Evolutionary conservation across 805 yeast species (phyloP), one percentile per base, ranked within the genome.

Genomic region (Saturnispora ahearnii): DNA sequence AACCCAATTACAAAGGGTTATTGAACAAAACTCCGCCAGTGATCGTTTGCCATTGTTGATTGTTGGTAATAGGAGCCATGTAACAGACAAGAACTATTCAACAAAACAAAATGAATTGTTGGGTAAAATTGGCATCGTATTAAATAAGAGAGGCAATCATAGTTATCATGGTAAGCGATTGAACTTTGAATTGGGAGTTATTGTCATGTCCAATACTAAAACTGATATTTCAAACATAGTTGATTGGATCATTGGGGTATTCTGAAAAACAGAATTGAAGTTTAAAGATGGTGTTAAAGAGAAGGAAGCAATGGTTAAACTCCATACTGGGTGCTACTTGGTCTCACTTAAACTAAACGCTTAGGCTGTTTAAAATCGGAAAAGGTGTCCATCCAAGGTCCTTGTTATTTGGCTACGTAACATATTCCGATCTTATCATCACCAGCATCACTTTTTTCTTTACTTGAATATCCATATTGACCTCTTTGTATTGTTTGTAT

Each of bases 41-140:
- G 44, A 52, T n/a, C 44, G 38, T 30, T 41, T 57, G 5, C 68
- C 68, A 6, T 48, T 65, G 22, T 44, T 64, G 53, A 54, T 64
- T 2, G 42, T 66, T 1, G 66, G 65, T 38, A 64, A 62, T 55
- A 65, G 64, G 53, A 49, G 56, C 2, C 68, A 64, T 50, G 53
- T 62, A 13, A 45, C 62, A 36, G 40, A 36, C 8, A 21, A 15
- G 9, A 26, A 26, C 29, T 26, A 26, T 7, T 36, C 40, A 10
- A 36, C 40, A 15, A 21, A 21, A 18, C 24, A 36, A 22, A 36
- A 36, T 18, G 12, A 15, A 22, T 12, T 36, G 11, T 36, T 36
- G 13, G 40, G 21, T 22, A 36, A 36, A 36, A 10, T 18, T n/a
- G 40, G 40, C 4, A 36, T 36, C 4, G 15, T 12, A 12, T 15